Base-by-base conservation (phyloP, 495 filamentous ascomycete species). In the Lineolata rhizophorae region DNA sequence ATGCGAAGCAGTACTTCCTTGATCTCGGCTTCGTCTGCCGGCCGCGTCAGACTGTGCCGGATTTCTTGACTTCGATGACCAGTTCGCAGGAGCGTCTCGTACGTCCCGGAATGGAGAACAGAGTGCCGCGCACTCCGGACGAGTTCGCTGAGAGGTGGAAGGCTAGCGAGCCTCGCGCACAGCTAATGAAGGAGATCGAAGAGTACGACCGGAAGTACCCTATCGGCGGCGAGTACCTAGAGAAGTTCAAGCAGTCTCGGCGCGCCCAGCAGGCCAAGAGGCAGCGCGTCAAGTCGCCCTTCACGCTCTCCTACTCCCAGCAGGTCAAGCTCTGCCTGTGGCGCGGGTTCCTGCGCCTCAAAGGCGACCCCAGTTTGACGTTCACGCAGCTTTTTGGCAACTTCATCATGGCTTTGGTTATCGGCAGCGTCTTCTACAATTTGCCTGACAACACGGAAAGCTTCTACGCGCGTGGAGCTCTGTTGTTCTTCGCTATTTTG, bases 401-500 rank as follows among this genome's bases (percentile, higher is more conserved):
- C 44, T 58, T 61, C 32, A 45, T 64, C 42, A 73, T 85, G 65
- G 60, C 77, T 11, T 53, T 93, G 15, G 72, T 94, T 47, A 66
- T 91, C 43, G 64, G 72, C 13, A 76, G 66, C 41, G 68, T 92
- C 27, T 94, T 91, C 55, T 85, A 71, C 53, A 72, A 90, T 39
- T 47, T 87, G 5, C 46, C 59, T 12, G 44, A 54, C 2, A 58
- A 58, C 10, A 78, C 81, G 1, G 44, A 47, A 18, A 74, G 65
- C 48, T 85, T 91, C 54, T 94, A 70, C 56, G 60, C 64, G 34
- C 65, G 78, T 13, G 80, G 76, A n/a, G 75, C 75, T 27, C 54
- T 93, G 3, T 55, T 94, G 6, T 94, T 92, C 62, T 90, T 92
- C 47, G 72, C 79, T 20, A 70, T 84, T 45, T 58, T 94, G 21